A percentile compares a stretch with the other conserved stretches of the same genome.
These are phyloP conservation scores for Lantana camara DNA, from an alignment of 257 asterid genomes.

Conservation along the genomic window DNA sequence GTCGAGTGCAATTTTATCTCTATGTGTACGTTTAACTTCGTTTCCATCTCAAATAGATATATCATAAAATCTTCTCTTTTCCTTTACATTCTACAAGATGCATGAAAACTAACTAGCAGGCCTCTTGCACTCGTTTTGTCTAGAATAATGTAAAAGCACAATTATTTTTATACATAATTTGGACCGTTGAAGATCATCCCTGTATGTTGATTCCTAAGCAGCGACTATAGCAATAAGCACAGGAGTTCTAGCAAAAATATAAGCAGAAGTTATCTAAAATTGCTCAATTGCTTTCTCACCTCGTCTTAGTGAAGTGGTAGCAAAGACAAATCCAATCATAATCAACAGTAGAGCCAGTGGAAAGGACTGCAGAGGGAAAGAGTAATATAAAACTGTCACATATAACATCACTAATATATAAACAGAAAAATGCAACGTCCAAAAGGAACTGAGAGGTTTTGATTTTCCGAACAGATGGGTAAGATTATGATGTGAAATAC, in stretches of 20 bases:
- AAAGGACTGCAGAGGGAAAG: conserved; percentile 66
- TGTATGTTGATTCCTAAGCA: background rate
- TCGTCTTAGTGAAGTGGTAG: conserved; percentile 60
- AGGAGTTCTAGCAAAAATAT: background rate
- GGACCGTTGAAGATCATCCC: background rate
- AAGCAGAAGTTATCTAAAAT: background rate
- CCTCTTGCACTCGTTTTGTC: background rate
- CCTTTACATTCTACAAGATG: background rate
- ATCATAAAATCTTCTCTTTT: background rate
- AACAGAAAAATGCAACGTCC: background rate
- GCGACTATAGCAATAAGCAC: background rate
- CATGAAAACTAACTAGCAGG: background rate
- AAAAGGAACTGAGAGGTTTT: background rate
- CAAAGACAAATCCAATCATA: conserved; percentile 58
- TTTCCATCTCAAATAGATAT: too few species aligned
- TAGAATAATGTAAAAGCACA: background rate
- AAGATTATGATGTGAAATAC: too few species aligned
- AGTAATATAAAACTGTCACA: conserved; percentile 9
- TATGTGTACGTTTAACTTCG: background rate
- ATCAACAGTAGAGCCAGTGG: conserved; percentile 71
- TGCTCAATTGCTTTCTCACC: conserved; percentile 48
- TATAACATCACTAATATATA: background rate
- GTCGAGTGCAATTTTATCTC: background rate
- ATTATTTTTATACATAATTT: conserved; percentile 6
- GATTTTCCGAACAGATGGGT: background rate